Base-by-base conservation (phyloP, 2,329 filamentous ascomycete species). In the Sphaceloma murrayae region DNA sequence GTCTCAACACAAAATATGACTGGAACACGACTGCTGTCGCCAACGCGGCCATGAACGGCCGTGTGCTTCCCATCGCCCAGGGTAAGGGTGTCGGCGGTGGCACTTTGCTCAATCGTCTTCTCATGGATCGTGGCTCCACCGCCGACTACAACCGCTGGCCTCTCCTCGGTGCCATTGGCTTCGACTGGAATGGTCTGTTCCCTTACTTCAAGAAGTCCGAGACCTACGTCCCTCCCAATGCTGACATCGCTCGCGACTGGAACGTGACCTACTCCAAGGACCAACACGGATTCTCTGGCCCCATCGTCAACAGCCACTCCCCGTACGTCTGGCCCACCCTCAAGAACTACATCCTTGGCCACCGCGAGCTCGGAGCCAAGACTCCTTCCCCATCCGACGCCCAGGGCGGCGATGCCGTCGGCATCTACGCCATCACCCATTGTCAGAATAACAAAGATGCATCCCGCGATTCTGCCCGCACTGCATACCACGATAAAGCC, bases 81-180 rank as follows among this genome's bases (percentile, higher is more conserved):
- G 11, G 57, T 33, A 52, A 53, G 10, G 60, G 54, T 9, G 50
- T 63, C 2, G 60, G 60, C n/a, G 60, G 61, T 14, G 53, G 55
- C 11, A 60, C 56, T 13, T 50, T 58, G 3, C 52, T 62, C 36
- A 62, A 62, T 26, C 36, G 36, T 19, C 14, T 40, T 22, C 10
- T 40, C 10, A 40, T 40, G 36, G 36, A 40, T 16, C 36, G 36
- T 24, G 36, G 36, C 21, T 59, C 62, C 22, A 55, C 58, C 2
- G 52, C 55, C 4, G 69, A 72, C 49, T 74, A 67, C 48, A 62
- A 73, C 16, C 58, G 62, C 33, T 73, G 69, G 70, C 66, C 61
- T 2, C 51, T 60, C 2, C 58, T 64, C 0, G 60, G 56, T 2
- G 68, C 74, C 43, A 36, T 62, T 1, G 54, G 59, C 2, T 76